phyloP scores from a whole-genome alignment of 2,329 filamentous ascomycete genomes.

The Penicillium verrucosum region DNA sequence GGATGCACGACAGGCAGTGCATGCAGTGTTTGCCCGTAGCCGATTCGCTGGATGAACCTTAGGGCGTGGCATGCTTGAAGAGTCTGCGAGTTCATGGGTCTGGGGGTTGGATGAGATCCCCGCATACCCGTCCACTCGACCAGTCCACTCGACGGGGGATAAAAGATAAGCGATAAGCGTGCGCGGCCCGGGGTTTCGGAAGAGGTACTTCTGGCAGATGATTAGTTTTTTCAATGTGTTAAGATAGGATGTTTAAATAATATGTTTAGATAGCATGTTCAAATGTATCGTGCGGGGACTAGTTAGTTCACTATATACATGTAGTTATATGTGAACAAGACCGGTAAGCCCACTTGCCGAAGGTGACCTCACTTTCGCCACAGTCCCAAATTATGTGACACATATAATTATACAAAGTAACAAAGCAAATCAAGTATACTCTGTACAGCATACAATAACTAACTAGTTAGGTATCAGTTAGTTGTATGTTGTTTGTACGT shows the following conservation, averaged over 20 bases:
- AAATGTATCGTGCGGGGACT: no score
- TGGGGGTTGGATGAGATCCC: conserved; percentile 4
- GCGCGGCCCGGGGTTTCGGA: conserved; percentile 8
- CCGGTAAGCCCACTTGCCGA: neutral
- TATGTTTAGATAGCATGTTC: no score
- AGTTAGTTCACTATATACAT: no score
- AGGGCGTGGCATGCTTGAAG: conserved; percentile 49
- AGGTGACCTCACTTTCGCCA: neutral
- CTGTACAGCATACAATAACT: no score
- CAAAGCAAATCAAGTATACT: no score
- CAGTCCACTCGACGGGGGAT: neutral
- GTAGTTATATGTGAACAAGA: no score
- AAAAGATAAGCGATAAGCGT: neutral
- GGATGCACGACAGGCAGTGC: conserved; percentile 47
- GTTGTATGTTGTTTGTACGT: no score
- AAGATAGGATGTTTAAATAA: no score
- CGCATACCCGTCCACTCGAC: neutral
- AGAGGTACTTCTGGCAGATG: neutral
- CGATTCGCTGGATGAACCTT: conserved; percentile 51
- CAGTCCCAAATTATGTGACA: neutral
- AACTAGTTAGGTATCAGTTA: no score
- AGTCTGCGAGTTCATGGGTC: neutral
- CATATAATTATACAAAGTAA: neutral
- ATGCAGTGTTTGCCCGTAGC: conserved; percentile 50
- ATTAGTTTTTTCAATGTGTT: neutral